These are phyloP conservation scores for Flaveria brownii DNA, from an alignment of 129 eudicot genomes.

Conservation along the genomic window DNA sequence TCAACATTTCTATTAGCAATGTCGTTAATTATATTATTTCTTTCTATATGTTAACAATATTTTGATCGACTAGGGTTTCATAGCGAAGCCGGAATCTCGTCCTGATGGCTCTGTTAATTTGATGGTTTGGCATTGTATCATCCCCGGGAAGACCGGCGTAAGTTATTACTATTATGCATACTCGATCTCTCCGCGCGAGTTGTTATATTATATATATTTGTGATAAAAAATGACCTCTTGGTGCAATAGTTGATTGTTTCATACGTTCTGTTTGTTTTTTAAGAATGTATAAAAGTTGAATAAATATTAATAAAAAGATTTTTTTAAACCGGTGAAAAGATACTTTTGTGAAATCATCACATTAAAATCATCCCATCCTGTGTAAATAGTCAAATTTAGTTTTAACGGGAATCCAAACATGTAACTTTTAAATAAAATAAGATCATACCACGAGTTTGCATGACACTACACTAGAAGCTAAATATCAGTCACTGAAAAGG, in stretches of 20 bases:
- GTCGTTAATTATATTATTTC: background rate
- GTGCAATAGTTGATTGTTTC: too few relatives aligned
- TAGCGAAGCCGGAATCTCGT: slow-evolving; percentile 73
- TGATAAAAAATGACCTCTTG: too few relatives aligned
- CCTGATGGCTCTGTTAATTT: slow-evolving; percentile 70
- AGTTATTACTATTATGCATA: background rate
- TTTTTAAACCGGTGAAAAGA: too few relatives aligned
- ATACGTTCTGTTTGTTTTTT: too few relatives aligned
- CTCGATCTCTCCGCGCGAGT: background rate
- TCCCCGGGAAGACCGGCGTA: slow-evolving; percentile 75
- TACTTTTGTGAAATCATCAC: too few relatives aligned
- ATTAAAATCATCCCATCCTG: too few relatives aligned
- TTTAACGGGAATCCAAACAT: too few relatives aligned
- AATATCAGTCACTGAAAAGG: background rate
- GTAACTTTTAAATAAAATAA: too few relatives aligned
- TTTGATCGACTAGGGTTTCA: slow-evolving; percentile 58
- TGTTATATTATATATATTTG: background rate
- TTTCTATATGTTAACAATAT: background rate
- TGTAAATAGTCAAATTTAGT: too few relatives aligned
- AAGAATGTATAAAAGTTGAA: too few relatives aligned
- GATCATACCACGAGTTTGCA: too few relatives aligned
- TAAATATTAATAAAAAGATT: too few relatives aligned
- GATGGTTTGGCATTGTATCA: slow-evolving; percentile 78
- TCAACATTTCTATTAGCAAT: background rate
- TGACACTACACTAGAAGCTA: background rate